Base-by-base conservation (phyloP, 2,329 filamentous ascomycete species). In the Trichoderma semiorbis region DNA sequence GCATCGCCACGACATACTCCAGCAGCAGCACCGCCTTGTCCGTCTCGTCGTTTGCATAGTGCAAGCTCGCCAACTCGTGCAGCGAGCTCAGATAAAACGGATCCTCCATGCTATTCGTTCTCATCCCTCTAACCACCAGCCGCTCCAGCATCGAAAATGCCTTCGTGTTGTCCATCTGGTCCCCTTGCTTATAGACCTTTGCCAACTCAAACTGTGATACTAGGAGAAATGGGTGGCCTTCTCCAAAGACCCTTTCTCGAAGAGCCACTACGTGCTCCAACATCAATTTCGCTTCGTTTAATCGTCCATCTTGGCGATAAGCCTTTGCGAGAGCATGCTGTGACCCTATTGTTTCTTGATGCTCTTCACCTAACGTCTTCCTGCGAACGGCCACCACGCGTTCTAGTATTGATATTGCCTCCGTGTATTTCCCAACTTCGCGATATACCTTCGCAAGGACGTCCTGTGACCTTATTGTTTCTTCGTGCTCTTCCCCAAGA, bases 351-450 rank as follows among this genome's bases (percentile, higher is more conserved):
- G n/a, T 53, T 53, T 12, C 21, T 24, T 14, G 47, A 24, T 72
- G 53, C 18, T 65, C 60, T 53, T 70, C 47, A 21, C 28, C 36
- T 30, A 72, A 26, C 11, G 16, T 47, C 58, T 26, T 32, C 2
- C 28, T 30, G 4, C 39, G n/a, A 21, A 64, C 28, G 3, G 28
- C 18, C n/a, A 67, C 50, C 30, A 72, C 39, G 43, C 61, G 50
- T 47, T 72, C 67, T 3, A 70, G 53, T 14, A 72, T 32, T 30
- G 36, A 14, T 26, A 72, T 62, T 5, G 71, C 71, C 18, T 67
- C 62, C 18, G 55, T 58, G n/a, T 55, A 63, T 28, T 57, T 50
- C 21, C 60, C 21, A 28, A 36, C 18, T 12, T 14, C 10, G 18
- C 26, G 57, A 43, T 73, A 73, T 34, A 21, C 47, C 21, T 24